Percentiles rank a stretch among this genome's conserved stretches.
Evolutionary conservation across 2,329 filamentous ascomycete species (phyloP).

Genomic region (Fusarium camptoceras): DNA sequence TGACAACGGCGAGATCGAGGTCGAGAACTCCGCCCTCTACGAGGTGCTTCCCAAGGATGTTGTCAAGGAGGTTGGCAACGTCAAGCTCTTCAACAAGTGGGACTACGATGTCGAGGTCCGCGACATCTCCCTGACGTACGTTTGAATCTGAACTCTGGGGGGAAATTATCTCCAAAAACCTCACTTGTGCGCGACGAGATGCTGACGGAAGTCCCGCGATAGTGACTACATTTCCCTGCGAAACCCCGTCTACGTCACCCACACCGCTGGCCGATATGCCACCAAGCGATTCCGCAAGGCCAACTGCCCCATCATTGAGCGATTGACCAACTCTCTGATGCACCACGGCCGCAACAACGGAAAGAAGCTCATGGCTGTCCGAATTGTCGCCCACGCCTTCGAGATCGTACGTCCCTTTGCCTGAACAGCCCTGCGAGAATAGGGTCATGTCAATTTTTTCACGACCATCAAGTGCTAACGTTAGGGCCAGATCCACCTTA

Average conservation of each 20-base stretch:
- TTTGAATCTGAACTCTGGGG: slow-evolving; percentile 35
- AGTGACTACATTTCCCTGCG: slow-evolving; percentile 99
- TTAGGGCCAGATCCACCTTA: slow-evolving; percentile 89
- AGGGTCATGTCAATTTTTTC: slow-evolving; percentile 2
- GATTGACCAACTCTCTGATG: slow-evolving; percentile 99
- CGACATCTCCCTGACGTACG: slow-evolving; percentile 99
- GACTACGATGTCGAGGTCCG: slow-evolving; percentile 99
- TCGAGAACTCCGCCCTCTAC: slow-evolving; percentile 80
- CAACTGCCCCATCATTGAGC: slow-evolving; percentile 99
- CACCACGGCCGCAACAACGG: slow-evolving; percentile 99
- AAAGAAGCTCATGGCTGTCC: slow-evolving; percentile 99
- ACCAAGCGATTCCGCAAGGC: slow-evolving; percentile 99
- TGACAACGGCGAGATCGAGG: slow-evolving; percentile 94
- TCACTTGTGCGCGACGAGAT: slow-evolving; percentile 37
- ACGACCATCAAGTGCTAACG: slow-evolving; percentile 46
- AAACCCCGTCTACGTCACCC: slow-evolving; percentile 97
- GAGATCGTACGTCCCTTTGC: slow-evolving; percentile 87
- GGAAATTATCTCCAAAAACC: slow-evolving; percentile 27
- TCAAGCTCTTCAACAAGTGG: slow-evolving; percentile 99
- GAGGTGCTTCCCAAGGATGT: slow-evolving; percentile 94
- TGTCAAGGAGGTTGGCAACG: slow-evolving; percentile 85
- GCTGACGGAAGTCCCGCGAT: slow-evolving; percentile 51
- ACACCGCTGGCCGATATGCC: slow-evolving; percentile 98
- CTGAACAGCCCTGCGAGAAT: slow-evolving; percentile 11
- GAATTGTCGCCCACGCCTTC: slow-evolving; percentile 98